Evolutionary conservation across 2,329 filamentous ascomycete genomes (phyloP).

Genomic region (Penicillium sp.): DNA sequence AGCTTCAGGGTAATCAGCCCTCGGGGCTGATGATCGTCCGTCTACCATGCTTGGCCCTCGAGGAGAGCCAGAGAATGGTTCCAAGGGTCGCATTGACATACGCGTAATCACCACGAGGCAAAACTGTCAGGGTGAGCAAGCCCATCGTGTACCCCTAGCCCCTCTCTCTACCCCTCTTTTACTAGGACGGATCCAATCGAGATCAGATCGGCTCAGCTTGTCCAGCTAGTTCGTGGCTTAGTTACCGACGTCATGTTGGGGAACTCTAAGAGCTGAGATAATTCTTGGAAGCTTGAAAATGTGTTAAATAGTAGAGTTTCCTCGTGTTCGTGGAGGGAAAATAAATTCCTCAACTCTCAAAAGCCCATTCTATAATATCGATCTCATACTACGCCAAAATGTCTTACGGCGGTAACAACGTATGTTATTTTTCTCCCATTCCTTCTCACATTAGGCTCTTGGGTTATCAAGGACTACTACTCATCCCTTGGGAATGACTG

Average conservation of each 20-base stretch:
- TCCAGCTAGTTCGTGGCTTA: not conserved
- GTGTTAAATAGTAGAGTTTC: slow-evolving; percentile 2
- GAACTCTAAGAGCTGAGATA: not conserved
- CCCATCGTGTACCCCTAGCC: not conserved
- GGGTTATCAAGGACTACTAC: not conserved
- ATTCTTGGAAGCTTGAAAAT: not conserved
- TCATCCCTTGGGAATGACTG: not conserved
- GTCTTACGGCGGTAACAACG: slow-evolving; percentile 6
- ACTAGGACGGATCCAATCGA: slow-evolving; percentile 4
- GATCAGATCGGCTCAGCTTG: slow-evolving; percentile 1
- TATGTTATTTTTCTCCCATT: not conserved
- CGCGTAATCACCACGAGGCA: not conserved
- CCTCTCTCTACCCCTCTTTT: slow-evolving; percentile 1
- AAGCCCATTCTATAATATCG: not conserved
- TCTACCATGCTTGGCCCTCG: not conserved
- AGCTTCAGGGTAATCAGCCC: not conserved
- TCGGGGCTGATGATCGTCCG: not conserved
- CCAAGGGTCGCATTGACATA: not conserved
- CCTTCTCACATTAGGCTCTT: not conserved
- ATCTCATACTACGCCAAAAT: not conserved
- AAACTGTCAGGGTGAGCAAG: not conserved
- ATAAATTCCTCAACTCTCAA: not conserved
- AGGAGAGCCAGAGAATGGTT: not conserved
- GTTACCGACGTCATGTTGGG: not conserved
- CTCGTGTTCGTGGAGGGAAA: not conserved